Conservation (phyloP, 768 basidiomycete species). For the Pleurotus salmoneostramineus region DNA sequence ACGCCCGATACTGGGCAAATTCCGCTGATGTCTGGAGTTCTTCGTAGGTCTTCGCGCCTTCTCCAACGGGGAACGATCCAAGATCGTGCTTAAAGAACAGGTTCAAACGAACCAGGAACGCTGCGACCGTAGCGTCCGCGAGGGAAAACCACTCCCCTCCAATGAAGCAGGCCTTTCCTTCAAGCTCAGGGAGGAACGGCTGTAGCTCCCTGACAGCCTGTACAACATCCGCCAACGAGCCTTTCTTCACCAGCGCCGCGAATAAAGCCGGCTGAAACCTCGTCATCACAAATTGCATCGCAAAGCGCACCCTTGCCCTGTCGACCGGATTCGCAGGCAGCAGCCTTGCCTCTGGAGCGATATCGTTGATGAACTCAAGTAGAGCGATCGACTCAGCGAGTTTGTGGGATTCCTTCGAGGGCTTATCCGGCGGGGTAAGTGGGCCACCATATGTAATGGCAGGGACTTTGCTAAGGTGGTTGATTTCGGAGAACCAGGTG, state of each 20-base stretch:
- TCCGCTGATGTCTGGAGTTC: neutral
- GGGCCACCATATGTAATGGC: conserved; percentile 2
- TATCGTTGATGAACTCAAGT: neutral
- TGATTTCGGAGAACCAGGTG: neutral
- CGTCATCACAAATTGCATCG: neutral
- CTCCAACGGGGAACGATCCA: neutral
- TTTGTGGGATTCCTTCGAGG: neutral
- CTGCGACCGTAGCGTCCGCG: neutral
- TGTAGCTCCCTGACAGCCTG: neutral
- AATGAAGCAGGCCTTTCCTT: neutral
- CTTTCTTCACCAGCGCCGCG: neutral
- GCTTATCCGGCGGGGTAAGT: neutral
- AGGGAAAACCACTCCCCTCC: neutral
- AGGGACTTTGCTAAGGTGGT: neutral
- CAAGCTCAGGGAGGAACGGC: neutral
- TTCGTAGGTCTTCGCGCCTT: neutral
- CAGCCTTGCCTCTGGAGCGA: neutral
- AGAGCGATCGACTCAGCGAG: neutral
- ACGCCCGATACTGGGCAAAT: neutral
- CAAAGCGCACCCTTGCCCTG: neutral
- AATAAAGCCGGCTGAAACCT: neutral
- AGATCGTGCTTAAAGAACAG: neutral
- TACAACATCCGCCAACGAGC: neutral
- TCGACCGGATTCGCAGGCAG: neutral
- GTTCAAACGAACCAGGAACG: neutral